Evolutionary conservation across 148 eudicot genomes (phyloP), one percentile per base, ranked within the genome.

Genomic region (Vaccinium darrowii): DNA sequence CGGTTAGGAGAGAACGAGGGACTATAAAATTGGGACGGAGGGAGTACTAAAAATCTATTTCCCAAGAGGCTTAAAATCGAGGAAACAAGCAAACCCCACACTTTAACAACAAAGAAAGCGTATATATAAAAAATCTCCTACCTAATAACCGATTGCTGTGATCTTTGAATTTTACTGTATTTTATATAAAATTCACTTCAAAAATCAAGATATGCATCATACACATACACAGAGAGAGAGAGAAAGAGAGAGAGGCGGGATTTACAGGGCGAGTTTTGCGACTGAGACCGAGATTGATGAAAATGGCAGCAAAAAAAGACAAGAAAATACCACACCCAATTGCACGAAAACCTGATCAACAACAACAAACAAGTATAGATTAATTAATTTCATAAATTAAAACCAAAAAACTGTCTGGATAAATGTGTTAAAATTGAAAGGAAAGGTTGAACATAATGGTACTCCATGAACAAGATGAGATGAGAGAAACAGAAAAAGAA

Each of bases 221-320:
- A 7, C 27, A 63, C 27, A 25, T 2, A 67, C 13, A 67, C 18
- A 69, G 18, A 27, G 63, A 21, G 27, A 62, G 27, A 62, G 39
- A 62, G 3, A 21, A 9, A 60, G 65, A 21, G 25, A 62, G 67
- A 62, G 33, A 25, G 8, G 9, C 30, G 82, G 83, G 71, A 57
- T 53, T 86, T 83, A 83, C 83, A 30, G 85, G 84, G 25, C 84
- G 78, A 51, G 94, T 93, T 86, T 91, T 91, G 23, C 83, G 76
- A 60, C 95, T 94, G 76, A 93, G 93, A 5, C 91, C 91, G 8
- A 89, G 65, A 76, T 93, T 92, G 75, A 93, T 91, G 79, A 92
- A 53, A 33, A 89, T 27, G 19, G 92, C 90, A 11, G 93, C 91
- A 9, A 79, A 79, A 3, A 84, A 62, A 10, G 97, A 94, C 87